Conservation (phyloP, 306 rosid species). For the Rosa rugosa region DNA sequence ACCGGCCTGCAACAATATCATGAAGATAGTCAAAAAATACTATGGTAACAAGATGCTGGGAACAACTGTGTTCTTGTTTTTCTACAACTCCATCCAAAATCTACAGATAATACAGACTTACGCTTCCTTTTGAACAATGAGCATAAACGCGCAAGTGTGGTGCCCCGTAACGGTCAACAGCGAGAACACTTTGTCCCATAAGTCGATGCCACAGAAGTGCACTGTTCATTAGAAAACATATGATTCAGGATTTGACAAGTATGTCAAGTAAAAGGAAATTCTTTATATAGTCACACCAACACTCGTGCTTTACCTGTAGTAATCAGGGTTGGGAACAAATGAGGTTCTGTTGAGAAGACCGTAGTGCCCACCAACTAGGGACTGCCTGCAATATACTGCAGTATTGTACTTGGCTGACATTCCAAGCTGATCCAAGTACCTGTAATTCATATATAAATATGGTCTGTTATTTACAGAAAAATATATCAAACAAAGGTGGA, state of each 20-base stretch:
- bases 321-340: constrained; percentile 90
- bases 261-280: constrained; percentile 11
- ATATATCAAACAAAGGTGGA: background rate
- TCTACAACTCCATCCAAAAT: background rate
- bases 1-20: constrained; percentile 51
- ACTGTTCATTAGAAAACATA: constrained; percentile 36
- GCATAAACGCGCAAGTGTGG: constrained; percentile 77
- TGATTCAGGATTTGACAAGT: constrained; percentile 8
- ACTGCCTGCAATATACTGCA: constrained; percentile 86
- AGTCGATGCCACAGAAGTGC: constrained; percentile 94
- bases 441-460: constrained; percentile 19
- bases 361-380: constrained; percentile 90
- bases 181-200: constrained; percentile 79
- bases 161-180: constrained; percentile 42
- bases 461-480: background rate
- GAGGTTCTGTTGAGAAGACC: constrained; percentile 80
- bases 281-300: background rate
- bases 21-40: background rate
- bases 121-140: constrained; percentile 85
- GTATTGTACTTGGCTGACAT: constrained; percentile 75
- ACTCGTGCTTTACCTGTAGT: constrained; percentile 59
- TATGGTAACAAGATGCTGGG: background rate
- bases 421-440: constrained; percentile 99
- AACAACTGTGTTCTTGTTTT: background rate
- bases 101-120: constrained; percentile 37